Evolutionary conservation across 1,284 basidiomycete species (phyloP).

Genomic region (Phellopilus nigrolimitatus): DNA sequence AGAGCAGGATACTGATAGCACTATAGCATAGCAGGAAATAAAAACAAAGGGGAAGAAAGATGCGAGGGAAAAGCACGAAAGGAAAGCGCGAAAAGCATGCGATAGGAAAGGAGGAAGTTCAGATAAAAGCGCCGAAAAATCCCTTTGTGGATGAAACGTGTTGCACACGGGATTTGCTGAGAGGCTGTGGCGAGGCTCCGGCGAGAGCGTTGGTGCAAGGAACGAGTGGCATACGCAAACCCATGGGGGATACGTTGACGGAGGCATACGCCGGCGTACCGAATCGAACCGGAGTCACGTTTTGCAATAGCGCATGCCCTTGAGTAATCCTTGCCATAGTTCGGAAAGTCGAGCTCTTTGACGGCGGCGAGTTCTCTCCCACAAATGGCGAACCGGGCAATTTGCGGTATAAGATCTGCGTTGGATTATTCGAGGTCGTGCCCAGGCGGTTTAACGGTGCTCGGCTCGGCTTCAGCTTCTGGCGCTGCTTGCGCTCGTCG

Average conservation of each 20-base stretch:
- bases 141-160: neutral
- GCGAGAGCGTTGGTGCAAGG: neutral
- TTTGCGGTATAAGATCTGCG: constrained; percentile 12
- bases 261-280: neutral
- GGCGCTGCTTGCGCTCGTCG: constrained; percentile 19
- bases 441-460: neutral
- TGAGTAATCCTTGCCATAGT: constrained; percentile 4
- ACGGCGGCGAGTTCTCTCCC: neutral
- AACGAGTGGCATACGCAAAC: neutral
- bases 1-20: too few species aligned
- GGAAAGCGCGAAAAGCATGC: neutral
- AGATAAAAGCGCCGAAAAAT: neutral
- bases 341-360: neutral
- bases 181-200: neutral
- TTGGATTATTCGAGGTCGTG: neutral
- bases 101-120: neutral
- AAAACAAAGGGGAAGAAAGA: neutral
- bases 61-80: neutral
- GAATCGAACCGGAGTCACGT: constrained; percentile 12
- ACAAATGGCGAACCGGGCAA: neutral
- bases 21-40: too few species aligned
- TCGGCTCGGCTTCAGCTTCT: constrained; percentile 5
- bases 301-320: constrained; percentile 10
- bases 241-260: neutral
- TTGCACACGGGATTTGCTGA: neutral